Conservation (phyloP, 305 asterid genomes). For the Solanum aculeatissimum region DNA sequence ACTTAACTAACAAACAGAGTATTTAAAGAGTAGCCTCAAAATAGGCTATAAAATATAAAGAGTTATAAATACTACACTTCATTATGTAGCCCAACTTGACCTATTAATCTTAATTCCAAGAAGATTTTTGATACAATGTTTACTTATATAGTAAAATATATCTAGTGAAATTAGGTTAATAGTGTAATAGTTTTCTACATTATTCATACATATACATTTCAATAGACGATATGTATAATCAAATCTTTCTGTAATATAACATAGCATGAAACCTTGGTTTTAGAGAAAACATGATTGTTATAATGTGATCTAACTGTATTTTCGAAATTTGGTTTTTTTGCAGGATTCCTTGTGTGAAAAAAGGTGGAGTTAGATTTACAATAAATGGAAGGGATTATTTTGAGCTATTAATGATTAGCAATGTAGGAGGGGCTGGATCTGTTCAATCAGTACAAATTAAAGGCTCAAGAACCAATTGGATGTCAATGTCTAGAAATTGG, state of each 20-base stretch:
- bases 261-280: not conserved
- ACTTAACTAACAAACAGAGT: not conserved
- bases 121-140: not conserved
- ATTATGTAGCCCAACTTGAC: not conserved
- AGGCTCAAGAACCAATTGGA: slow-evolving; percentile 59
- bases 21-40: not conserved
- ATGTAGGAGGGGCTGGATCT: slow-evolving; percentile 75
- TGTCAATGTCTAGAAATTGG: slow-evolving; percentile 81
- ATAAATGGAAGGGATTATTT: slow-evolving; percentile 59
- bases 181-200: not conserved
- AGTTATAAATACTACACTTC: not conserved
- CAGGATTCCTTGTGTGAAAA: slow-evolving; percentile 70
- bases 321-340: not conserved
- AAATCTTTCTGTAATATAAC: not conserved
- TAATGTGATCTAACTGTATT: accelerated
- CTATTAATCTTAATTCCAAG: not conserved
- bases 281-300: not conserved
- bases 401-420: slow-evolving; percentile 46
- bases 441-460: slow-evolving; percentile 46
- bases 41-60: not conserved
- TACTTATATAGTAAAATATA: not conserved
- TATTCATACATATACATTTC: not conserved
- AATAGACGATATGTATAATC: not conserved
- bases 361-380: slow-evolving; percentile 71
- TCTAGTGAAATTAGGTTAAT: not conserved